Evolutionary conservation across 257 asterid genomes (phyloP).

Genomic region (Hygrophila difformis): DNA sequence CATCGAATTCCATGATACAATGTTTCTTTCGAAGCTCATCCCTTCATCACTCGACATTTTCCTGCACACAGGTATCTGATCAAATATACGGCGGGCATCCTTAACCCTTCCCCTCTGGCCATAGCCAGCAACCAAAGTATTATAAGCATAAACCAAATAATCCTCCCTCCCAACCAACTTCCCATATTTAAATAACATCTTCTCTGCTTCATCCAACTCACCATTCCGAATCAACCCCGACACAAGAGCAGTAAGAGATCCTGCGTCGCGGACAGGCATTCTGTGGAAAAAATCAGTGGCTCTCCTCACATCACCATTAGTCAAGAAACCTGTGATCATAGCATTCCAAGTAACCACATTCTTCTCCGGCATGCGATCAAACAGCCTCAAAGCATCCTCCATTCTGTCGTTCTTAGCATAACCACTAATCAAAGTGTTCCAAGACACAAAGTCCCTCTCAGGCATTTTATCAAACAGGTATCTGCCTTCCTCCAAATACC

Average conservation of each 20-base stretch:
- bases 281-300: conserved; percentile 46
- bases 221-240: conserved; percentile 65
- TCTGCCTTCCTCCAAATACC: conserved; percentile 42
- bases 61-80: conserved; percentile 31
- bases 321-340: conserved; percentile 60
- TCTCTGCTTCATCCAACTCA: conserved; percentile 51
- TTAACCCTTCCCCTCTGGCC: conserved; percentile 62
- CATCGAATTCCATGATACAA: conserved; percentile 83
- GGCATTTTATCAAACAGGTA: conserved; percentile 60
- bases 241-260: conserved; percentile 54
- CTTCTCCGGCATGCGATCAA: conserved; percentile 44
- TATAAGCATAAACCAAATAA: conserved; percentile 60
- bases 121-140: conserved; percentile 77
- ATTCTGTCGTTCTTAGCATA: conserved; percentile 54
- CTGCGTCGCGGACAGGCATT: conserved; percentile 63
- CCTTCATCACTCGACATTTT: conserved; percentile 5
- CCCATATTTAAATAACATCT: conserved; percentile 31
- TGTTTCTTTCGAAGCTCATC: conserved; percentile 39
- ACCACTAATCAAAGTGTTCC: conserved; percentile 91
- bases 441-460: conserved; percentile 45
- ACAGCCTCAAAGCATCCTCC: conserved; percentile 56
- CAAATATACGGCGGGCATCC: conserved; percentile 60
- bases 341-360: conserved; percentile 80
- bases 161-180: conserved; percentile 14
- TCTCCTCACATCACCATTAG: conserved; percentile 41